A percentile compares a stretch with the other conserved stretches of the same genome.
Evolutionary conservation across 257 asterid genomes (phyloP).

Genomic region (Thymus quinquecostatus): DNA sequence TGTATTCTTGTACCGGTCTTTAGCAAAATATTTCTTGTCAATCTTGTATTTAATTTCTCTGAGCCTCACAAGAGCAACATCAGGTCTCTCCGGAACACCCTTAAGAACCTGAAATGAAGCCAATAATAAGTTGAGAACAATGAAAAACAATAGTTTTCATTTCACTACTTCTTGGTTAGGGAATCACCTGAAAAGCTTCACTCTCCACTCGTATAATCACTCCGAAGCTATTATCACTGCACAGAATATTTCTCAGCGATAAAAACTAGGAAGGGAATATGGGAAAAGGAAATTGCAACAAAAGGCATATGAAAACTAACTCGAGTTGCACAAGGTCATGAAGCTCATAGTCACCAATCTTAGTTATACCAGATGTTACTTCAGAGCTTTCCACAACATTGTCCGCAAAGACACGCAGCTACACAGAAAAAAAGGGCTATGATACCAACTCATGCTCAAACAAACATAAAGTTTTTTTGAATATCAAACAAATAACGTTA

Average conservation of each 20-base stretch:
- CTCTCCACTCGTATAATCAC: constrained; percentile 94
- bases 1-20: constrained; percentile 72
- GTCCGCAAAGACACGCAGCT: constrained; percentile 96
- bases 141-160: constrained; percentile 9
- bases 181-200: constrained; percentile 88
- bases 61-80: constrained; percentile 87
- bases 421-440: constrained; percentile 19
- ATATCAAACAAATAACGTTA: background rate
- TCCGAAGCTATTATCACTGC: constrained; percentile 94
- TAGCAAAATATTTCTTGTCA: constrained; percentile 67
- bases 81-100: constrained; percentile 94
- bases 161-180: background rate
- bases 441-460: constrained; percentile 9
- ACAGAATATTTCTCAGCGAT: constrained; percentile 24
- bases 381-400: constrained; percentile 96
- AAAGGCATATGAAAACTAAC: constrained; percentile 46
- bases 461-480: background rate
- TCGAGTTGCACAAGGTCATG: constrained; percentile 91
- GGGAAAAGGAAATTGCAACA: constrained; percentile 17
- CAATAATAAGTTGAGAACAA: constrained; percentile 31
- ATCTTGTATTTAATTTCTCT: constrained; percentile 89
- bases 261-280: background rate
- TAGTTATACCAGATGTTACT: constrained; percentile 86
- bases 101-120: constrained; percentile 70
- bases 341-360: constrained; percentile 94